Conservation (phyloP, 139 green algal genomes). For the Desmodesmus armatus region DNA sequence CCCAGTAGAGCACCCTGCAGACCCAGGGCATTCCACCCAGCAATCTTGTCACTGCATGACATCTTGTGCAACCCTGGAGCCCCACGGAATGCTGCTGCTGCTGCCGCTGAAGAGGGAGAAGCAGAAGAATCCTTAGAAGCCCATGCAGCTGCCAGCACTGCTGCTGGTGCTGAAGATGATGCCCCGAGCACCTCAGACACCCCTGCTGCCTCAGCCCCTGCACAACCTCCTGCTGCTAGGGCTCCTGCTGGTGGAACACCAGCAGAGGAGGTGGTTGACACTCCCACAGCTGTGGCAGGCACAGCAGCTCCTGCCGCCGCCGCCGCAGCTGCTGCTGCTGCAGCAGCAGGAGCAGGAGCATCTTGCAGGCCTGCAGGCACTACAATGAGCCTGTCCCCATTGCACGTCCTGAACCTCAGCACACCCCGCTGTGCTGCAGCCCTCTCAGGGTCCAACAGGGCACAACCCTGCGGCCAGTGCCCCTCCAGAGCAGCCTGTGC, state of each 20-base stretch:
- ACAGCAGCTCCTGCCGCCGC: neutral
- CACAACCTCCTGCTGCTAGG: neutral
- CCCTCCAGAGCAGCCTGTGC: neutral
- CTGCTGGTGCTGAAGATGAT: no score
- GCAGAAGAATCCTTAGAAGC: neutral
- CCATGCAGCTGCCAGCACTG: neutral
- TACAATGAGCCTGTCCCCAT: neutral
- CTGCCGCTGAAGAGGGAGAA: neutral
- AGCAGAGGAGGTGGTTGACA: no score
- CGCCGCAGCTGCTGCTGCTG: neutral
- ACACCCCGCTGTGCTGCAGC: neutral
- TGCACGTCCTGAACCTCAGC: neutral
- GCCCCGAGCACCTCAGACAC: neutral
- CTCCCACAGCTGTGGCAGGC: neutral
- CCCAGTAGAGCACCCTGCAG: conserved; percentile 17
- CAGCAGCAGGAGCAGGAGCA: neutral
- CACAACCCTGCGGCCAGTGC: neutral
- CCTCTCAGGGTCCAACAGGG: neutral
- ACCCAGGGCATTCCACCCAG: neutral
- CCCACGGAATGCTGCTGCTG: neutral
- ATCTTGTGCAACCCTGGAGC: neutral
- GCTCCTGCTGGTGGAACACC: neutral
- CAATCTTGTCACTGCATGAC: conserved; percentile 12
- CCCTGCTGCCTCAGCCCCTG: neutral
- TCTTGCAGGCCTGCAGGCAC: neutral